Conservation (phyloP, 352 stramenopile genomes). For the Phytophthora megakarya region DNA sequence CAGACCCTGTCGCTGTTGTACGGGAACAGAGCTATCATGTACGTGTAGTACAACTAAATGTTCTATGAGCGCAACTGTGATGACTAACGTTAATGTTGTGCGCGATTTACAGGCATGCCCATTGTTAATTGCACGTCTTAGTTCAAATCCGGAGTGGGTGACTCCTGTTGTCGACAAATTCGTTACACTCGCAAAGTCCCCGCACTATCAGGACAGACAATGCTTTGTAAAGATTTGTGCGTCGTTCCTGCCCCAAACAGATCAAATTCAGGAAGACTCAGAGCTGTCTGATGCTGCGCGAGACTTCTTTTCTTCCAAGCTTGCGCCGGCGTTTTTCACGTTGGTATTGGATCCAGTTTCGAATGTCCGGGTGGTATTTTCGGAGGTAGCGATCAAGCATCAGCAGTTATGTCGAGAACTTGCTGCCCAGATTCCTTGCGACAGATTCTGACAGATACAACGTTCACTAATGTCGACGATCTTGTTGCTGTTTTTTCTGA, state of each 20-base stretch:
- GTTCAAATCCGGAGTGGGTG: constrained; percentile 52
- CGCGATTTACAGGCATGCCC: constrained; percentile 56
- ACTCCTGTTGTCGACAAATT: constrained; percentile 55
- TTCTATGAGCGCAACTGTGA: not conserved
- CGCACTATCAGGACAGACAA: constrained; percentile 69
- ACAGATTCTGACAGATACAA: constrained; percentile 26
- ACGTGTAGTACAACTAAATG: constrained; percentile 21
- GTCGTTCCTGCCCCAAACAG: constrained; percentile 46
- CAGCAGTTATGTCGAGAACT: constrained; percentile 43
- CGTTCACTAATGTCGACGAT: constrained; percentile 34
- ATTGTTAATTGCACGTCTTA: constrained; percentile 56
- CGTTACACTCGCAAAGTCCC: constrained; percentile 52
- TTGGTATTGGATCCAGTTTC: constrained; percentile 68
- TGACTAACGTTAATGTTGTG: constrained; percentile 9
- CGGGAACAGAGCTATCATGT: constrained; percentile 73
- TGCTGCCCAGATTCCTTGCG: constrained; percentile 29
- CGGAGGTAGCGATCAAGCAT: constrained; percentile 50
- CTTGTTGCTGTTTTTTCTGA: constrained; percentile 36
- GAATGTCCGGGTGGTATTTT: constrained; percentile 76
- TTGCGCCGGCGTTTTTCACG: constrained; percentile 59
- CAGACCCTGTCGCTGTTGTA: constrained; percentile 73
- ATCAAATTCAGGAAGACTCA: constrained; percentile 7
- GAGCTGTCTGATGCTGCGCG: constrained; percentile 15
- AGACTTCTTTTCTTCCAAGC: constrained; percentile 55
- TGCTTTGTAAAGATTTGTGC: constrained; percentile 70